phyloP scores from a whole-genome alignment of 305 asterid species.

The Solanum hybrid region DNA sequence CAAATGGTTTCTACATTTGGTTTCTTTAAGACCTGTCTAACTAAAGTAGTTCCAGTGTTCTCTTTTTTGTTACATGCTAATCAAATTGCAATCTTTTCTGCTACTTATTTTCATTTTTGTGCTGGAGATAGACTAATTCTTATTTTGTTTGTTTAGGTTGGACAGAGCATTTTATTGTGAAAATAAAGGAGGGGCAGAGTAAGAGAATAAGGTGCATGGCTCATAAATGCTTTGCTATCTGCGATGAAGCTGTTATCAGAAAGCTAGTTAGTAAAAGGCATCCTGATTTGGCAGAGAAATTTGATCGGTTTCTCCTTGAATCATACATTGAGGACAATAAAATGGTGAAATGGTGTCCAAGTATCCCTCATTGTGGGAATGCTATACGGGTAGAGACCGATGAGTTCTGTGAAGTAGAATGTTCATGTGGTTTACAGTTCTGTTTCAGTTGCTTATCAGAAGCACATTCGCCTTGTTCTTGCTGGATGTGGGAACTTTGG shows the following conservation, averaged over 20 bases:
- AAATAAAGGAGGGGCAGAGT: slow-evolving; percentile 94
- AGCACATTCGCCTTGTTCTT: slow-evolving; percentile 97
- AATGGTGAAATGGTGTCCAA: slow-evolving; percentile 98
- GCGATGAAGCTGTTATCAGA: slow-evolving; percentile 69
- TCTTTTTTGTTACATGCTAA: not conserved
- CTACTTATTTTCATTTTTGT: not conserved
- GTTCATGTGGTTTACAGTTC: slow-evolving; percentile 89
- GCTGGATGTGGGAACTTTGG: slow-evolving; percentile 95
- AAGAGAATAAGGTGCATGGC: slow-evolving; percentile 97
- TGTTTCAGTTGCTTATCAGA: slow-evolving; percentile 84
- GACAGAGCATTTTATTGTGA: slow-evolving; percentile 90
- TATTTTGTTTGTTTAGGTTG: slow-evolving; percentile 51
- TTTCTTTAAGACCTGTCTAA: not conserved
- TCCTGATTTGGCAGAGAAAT: slow-evolving; percentile 71
- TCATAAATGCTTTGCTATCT: slow-evolving; percentile 73
- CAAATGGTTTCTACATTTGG: not conserved
- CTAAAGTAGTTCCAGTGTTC: not conserved
- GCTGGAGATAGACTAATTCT: not conserved
- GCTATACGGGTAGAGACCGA: slow-evolving; percentile 81
- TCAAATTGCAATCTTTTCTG: not conserved
- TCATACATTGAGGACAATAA: slow-evolving; percentile 94
- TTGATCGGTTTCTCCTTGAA: slow-evolving; percentile 83
- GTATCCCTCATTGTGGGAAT: slow-evolving; percentile 91
- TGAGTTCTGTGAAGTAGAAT: slow-evolving; percentile 83
- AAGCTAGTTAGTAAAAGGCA: slow-evolving; percentile 49